Evolutionary conservation across 805 yeast species (phyloP).

Genomic region (Saccharomyces jurei): DNA sequence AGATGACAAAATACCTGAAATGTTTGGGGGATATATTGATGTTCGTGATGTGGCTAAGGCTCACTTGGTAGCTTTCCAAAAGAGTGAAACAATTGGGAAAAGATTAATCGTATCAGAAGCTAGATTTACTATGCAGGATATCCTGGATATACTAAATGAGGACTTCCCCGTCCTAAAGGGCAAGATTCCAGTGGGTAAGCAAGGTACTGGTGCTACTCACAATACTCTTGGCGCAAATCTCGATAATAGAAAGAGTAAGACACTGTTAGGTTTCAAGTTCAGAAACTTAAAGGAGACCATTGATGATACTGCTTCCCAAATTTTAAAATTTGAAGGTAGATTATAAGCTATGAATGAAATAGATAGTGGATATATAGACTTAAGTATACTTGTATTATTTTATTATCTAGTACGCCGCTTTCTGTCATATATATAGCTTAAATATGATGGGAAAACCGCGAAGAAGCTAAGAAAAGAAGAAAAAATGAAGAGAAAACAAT

Average conservation of each 20-base stretch:
- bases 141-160: constrained; percentile 28
- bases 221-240: constrained; percentile 2
- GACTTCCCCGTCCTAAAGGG: constrained; percentile 39
- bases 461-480: neutral
- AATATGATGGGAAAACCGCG: neutral
- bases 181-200: constrained; percentile 38
- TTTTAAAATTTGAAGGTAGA: constrained; percentile 12
- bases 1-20: constrained; percentile 5
- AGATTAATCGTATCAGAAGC: constrained; percentile 28
- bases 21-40: constrained; percentile 35
- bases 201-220: constrained; percentile 14
- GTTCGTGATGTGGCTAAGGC: constrained; percentile 58
- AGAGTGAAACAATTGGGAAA: constrained; percentile 28
- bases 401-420: neutral
- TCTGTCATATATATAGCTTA: neutral
- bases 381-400: neutral
- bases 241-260: constrained; percentile 17
- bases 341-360: constrained; percentile 1
- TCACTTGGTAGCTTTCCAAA: constrained; percentile 44
- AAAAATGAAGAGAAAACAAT: neutral
- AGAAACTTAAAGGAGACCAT: constrained; percentile 14
- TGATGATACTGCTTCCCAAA: constrained; percentile 22
- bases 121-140: constrained; percentile 20
- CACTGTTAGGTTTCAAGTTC: constrained; percentile 20
- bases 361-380: neutral